phyloP scores from a whole-genome alignment of 495 filamentous ascomycete genomes.

The Aspergillus sparsus region DNA sequence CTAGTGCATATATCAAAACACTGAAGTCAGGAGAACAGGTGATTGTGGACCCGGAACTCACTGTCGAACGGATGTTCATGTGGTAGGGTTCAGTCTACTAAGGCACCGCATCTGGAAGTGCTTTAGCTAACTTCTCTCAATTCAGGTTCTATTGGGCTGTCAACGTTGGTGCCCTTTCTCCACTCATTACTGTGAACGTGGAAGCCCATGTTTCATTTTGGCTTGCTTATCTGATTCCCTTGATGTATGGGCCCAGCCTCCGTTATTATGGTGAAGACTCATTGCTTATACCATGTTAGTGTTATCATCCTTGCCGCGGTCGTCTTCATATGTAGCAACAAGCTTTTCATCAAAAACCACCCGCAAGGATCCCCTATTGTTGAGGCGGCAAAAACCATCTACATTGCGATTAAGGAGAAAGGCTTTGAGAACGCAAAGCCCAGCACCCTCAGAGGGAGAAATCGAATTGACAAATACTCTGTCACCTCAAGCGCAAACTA shows the following conservation, averaged over 20 bases:
- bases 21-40: slow-evolving; percentile 56
- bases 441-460: slow-evolving; percentile 12
- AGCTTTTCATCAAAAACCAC: slow-evolving; percentile 37
- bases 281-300: slow-evolving; percentile 8
- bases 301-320: slow-evolving; percentile 21
- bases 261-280: background rate
- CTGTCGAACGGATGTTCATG: slow-evolving; percentile 34
- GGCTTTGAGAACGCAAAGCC: slow-evolving; percentile 30
- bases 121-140: too few species aligned
- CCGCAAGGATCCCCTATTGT: slow-evolving; percentile 49
- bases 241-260: slow-evolving; percentile 3
- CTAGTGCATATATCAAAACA: slow-evolving; percentile 36
- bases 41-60: slow-evolving; percentile 64
- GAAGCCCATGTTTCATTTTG: slow-evolving; percentile 58
- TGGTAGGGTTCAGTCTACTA: slow-evolving; percentile 18
- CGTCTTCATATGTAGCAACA: slow-evolving; percentile 16
- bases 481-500: slow-evolving; percentile 13
- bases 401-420: slow-evolving; percentile 24
- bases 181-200: slow-evolving; percentile 31
- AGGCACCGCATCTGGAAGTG: background rate
- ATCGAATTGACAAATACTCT: slow-evolving; percentile 13
- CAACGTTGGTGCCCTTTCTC: slow-evolving; percentile 49
- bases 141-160: slow-evolving; percentile 27
- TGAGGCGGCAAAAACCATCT: slow-evolving; percentile 38
- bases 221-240: slow-evolving; percentile 56